Conservation (phyloP, 257 asterid species). For the Eustoma russellianum region DNA sequence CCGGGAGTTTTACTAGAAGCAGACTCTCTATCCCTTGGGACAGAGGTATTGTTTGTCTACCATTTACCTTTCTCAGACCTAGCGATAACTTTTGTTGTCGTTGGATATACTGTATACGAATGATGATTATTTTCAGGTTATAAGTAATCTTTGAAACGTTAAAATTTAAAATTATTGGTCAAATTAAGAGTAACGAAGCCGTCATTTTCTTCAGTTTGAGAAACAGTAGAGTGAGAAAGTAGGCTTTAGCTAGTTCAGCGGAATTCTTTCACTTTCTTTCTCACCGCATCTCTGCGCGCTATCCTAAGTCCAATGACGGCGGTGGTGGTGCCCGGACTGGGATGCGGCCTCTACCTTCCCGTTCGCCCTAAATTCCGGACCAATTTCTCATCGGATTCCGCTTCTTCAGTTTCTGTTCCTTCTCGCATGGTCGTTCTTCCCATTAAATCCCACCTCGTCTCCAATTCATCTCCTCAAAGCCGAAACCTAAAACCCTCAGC, state of each 20-base stretch:
- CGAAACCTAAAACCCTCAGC: slow-evolving; percentile 47
- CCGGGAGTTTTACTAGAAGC: no score
- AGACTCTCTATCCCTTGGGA: no score
- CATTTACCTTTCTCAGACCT: no score
- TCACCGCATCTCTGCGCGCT: slow-evolving; percentile 20
- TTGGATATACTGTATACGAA: no score
- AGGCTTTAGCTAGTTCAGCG: not conserved
- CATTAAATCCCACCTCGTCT: slow-evolving; percentile 23
- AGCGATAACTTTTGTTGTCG: no score
- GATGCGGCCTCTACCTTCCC: slow-evolving; percentile 32
- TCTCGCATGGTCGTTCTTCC: slow-evolving; percentile 12
- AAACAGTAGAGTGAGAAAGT: not conserved
- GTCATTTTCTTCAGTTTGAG: no score
- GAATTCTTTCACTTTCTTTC: slow-evolving; percentile 8
- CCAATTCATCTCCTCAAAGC: slow-evolving; percentile 20
- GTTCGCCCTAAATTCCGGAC: slow-evolving; percentile 24
- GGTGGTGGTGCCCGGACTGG: slow-evolving; percentile 43
- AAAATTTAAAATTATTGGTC: no score
- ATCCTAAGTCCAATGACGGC: slow-evolving; percentile 38
- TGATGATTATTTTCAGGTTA: no score
- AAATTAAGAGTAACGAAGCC: no score
- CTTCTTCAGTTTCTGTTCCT: slow-evolving; percentile 10
- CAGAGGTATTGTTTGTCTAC: no score
- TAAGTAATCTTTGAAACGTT: no score
- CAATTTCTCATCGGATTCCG: slow-evolving; percentile 12